Base-by-base conservation (phyloP, 2,329 filamentous ascomycete species). In the Colletotrichum endophyticum region DNA sequence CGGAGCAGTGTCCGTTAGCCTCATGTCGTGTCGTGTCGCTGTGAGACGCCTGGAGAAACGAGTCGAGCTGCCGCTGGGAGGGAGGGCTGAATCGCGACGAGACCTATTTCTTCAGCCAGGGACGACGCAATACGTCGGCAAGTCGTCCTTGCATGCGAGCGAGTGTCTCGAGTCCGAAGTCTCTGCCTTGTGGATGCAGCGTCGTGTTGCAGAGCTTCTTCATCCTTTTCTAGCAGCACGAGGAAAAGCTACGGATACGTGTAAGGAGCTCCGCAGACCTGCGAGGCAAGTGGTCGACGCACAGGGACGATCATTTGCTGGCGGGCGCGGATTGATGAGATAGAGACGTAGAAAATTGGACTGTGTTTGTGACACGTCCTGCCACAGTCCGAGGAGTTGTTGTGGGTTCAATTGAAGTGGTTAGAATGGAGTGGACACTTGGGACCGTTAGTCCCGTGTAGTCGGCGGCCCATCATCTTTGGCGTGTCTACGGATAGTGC, bases 1-100 rank as follows among this genome's bases (percentile, higher is more conserved):
- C 73, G 69, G 73, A 75, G 73, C 73, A 67, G 73, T 70, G 69
- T 75, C 73, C 73, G 73, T 63, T 73, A 75, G 73, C 69, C 66
- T 39, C n/a, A 28, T 30, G n/a, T 34, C 11, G 6, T 61, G 11
- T 72, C n/a, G 59, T 34, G 32, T 59, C 70, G 44, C 57, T 28
- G 36, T 59, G 59, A 63, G 67, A 70, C 66, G 72, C 30, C 13
- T 49, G 22, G 22, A 49, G 36, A 27, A 66, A 66, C 63, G 36
- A 66, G n/a, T 66, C 63, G 36, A 28, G 16, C 63, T 27, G 63
- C 36, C 63, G 12, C 6, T 49, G 36, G 63, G 36, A 53, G 36
- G 63, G 36, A 53, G 63, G 59, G 39, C 22, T 53, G 63, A 66
- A 53, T 66, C 34, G 36, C 44, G 27, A 39, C 36, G 9, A 44